These are phyloP conservation scores for Peronosclerospora sorghi DNA, from an alignment of 352 stramenopile genomes.

Conservation along the genomic window DNA sequence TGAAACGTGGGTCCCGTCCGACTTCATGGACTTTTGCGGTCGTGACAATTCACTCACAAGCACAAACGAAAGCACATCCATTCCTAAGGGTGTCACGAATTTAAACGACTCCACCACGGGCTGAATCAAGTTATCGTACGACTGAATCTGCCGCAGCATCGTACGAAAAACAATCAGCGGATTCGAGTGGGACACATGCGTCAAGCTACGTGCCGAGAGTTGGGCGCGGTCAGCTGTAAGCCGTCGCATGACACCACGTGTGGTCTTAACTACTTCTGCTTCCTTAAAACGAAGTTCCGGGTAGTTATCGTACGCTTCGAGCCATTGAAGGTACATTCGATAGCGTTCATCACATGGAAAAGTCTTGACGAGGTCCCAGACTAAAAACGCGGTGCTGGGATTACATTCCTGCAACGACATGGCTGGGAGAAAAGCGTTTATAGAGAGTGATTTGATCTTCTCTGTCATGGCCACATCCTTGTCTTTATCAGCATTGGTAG, in stretches of 20 bases:
- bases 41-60: slow-evolving; percentile 86
- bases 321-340: slow-evolving; percentile 71
- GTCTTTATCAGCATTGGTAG: slow-evolving; percentile 2
- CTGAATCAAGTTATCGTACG: slow-evolving; percentile 95
- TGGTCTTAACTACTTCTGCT: slow-evolving; percentile 56
- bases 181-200: slow-evolving; percentile 88
- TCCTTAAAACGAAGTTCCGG: slow-evolving; percentile 58
- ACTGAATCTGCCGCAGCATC: slow-evolving; percentile 93
- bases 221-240: slow-evolving; percentile 76
- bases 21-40: slow-evolving; percentile 75
- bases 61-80: slow-evolving; percentile 91
- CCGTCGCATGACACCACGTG: slow-evolving; percentile 65
- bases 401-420: slow-evolving; percentile 68
- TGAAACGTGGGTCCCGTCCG: slow-evolving; percentile 86
- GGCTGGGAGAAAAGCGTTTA: slow-evolving; percentile 56
- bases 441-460: slow-evolving; percentile 41
- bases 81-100: slow-evolving; percentile 87
- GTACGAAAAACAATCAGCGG: slow-evolving; percentile 90
- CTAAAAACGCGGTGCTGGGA: slow-evolving; percentile 57
- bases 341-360: slow-evolving; percentile 75
- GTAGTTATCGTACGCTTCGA: slow-evolving; percentile 42
- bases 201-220: slow-evolving; percentile 57
- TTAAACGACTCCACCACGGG: slow-evolving; percentile 93
- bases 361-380: slow-evolving; percentile 78
- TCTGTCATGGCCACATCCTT: slow-evolving; percentile 13